Conservation (phyloP, 352 stramenopile genomes). For the Pythium apleroticum region DNA sequence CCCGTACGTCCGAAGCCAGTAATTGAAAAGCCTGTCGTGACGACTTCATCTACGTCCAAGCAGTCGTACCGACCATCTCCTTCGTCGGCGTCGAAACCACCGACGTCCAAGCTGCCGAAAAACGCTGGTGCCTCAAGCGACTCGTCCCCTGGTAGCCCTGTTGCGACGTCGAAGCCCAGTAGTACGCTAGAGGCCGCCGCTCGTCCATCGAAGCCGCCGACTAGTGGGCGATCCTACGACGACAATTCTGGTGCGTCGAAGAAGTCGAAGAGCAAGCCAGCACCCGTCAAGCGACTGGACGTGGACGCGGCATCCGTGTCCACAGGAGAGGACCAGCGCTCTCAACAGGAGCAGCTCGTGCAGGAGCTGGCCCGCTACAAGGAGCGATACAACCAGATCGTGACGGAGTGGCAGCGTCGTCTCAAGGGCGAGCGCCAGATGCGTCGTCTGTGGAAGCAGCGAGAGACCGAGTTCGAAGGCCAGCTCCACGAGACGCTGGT, state of each 20-base stretch:
- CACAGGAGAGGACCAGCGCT: slow-evolving; percentile 1
- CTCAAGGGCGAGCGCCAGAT: slow-evolving; percentile 76
- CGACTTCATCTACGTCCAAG: background rate
- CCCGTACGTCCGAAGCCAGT: slow-evolving; percentile 10
- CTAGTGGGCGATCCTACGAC: background rate
- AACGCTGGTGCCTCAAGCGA: slow-evolving; percentile 13
- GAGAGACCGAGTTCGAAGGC: slow-evolving; percentile 68
- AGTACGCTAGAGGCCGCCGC: background rate
- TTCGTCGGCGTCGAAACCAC: background rate
- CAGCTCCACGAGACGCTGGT: slow-evolving; percentile 63
- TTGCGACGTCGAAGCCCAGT: background rate
- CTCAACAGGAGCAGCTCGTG: slow-evolving; percentile 26
- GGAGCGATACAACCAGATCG: slow-evolving; percentile 78
- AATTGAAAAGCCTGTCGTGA: background rate
- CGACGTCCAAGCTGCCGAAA: slow-evolving; percentile 1
- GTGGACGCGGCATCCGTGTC: slow-evolving; percentile 11
- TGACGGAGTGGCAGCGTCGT: slow-evolving; percentile 77
- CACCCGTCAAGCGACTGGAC: slow-evolving; percentile 19
- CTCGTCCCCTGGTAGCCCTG: slow-evolving; percentile 15
- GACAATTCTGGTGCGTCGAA: background rate
- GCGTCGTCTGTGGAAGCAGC: slow-evolving; percentile 75
- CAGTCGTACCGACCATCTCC: slow-evolving; percentile 1
- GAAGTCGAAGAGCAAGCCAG: slow-evolving; percentile 15
- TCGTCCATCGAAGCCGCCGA: slow-evolving; percentile 16
- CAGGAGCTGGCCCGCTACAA: slow-evolving; percentile 78